Percentiles rank a stretch among this genome's conserved stretches.
Evolutionary conservation across 2,329 filamentous ascomycete genomes (phyloP).

Genomic region (Xylariaceae sp.): DNA sequence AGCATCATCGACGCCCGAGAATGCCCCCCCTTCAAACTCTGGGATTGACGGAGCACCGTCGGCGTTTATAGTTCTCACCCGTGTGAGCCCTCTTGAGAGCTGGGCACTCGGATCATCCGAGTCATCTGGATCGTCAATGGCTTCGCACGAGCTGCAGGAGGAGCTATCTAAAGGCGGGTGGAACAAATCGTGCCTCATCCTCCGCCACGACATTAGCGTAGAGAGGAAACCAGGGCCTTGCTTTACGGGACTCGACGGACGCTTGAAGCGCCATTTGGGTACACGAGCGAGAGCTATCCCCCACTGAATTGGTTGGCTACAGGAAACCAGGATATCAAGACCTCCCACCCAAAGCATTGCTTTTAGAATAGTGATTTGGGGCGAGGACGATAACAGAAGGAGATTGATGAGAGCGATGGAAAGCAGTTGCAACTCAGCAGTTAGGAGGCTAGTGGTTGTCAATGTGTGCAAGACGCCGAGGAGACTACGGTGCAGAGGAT

Average conservation of each 20-base stretch:
- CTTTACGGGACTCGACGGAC: conserved; percentile 50
- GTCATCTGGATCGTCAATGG: conserved; percentile 39
- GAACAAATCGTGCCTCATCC: conserved; percentile 51
- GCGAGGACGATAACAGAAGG: conserved; percentile 76
- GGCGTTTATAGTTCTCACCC: conserved; percentile 30
- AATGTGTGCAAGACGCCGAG: conserved; percentile 77
- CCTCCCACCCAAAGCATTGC: conserved; percentile 86
- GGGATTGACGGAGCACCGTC: conserved; percentile 24
- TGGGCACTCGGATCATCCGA: conserved; percentile 32
- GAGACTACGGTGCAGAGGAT: conserved; percentile 82
- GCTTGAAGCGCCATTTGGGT: conserved; percentile 87
- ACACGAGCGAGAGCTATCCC: conserved; percentile 86
- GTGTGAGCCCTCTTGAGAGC: conserved; percentile 19
- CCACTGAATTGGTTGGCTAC: conserved; percentile 78
- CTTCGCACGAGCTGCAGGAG: conserved; percentile 44
- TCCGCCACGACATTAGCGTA: conserved; percentile 54
- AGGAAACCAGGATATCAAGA: conserved; percentile 74
- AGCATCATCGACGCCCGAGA: conserved; percentile 14
- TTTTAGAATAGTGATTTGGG: conserved; percentile 86
- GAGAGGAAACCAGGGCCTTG: conserved; percentile 46
- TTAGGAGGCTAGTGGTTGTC: conserved; percentile 86
- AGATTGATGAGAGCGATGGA: conserved; percentile 84
- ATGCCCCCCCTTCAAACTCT: conserved; percentile 7
- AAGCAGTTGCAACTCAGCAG: conserved; percentile 86
- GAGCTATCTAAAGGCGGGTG: conserved; percentile 42